Conservation (phyloP, 371 early-diverging fungal species). For the Mucor velutinosus region DNA sequence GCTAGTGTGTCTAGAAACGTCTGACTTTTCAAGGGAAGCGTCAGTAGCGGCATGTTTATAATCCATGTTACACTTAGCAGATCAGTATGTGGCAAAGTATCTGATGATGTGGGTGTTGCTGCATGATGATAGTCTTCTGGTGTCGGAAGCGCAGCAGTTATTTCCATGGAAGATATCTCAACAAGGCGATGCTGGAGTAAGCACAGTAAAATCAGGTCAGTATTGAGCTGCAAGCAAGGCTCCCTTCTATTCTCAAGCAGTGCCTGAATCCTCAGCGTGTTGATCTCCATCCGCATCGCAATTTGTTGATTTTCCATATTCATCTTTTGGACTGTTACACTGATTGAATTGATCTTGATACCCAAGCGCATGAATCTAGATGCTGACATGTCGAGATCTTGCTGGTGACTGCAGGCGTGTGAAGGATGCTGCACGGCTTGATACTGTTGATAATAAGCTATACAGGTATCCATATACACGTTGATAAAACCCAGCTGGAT, state of each 20-base stretch:
- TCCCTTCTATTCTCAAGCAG: not conserved
- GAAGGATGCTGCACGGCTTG: not conserved
- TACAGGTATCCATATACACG: not conserved
- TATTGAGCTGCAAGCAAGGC: not conserved
- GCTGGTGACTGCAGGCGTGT: not conserved
- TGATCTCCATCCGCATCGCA: not conserved
- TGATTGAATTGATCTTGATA: not conserved
- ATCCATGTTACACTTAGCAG: conserved; percentile 10
- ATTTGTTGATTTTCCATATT: not conserved
- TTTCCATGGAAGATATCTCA: not conserved
- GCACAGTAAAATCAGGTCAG: not conserved
- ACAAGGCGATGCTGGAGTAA: not conserved
- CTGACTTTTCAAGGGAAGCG: not conserved
- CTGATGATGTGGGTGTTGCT: not conserved
- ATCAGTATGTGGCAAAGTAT: not conserved
- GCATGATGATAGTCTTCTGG: not conserved
- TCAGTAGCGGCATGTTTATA: not conserved
- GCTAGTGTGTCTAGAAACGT: not conserved
- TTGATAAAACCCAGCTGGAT: not conserved
- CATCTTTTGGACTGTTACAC: not conserved
- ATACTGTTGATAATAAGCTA: not conserved
- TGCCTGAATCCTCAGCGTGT: not conserved
- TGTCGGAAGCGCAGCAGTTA: not conserved
- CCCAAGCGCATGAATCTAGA: conserved; percentile 2
- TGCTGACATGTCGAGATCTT: not conserved